Evolutionary conservation across 192 early-diverging fungal species (phyloP).

Genomic region (Gonapodya prolifera): DNA sequence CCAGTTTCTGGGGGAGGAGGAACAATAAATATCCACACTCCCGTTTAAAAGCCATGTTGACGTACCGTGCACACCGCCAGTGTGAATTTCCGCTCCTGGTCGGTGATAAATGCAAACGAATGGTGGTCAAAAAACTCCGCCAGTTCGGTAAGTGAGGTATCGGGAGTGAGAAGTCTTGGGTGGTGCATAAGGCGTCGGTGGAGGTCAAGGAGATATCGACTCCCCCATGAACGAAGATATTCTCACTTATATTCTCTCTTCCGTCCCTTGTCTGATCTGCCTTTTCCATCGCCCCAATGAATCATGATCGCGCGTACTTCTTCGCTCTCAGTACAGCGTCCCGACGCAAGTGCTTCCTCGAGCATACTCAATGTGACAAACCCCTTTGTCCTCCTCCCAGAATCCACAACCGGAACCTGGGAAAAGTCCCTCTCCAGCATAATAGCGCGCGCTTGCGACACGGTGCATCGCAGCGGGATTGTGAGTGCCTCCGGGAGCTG

Average conservation of each 20-base stretch:
- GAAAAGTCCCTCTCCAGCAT: constrained; percentile 77
- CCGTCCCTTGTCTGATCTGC: background rate
- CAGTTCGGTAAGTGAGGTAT: constrained; percentile 62
- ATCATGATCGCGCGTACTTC: background rate
- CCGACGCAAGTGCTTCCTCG: constrained; percentile 24
- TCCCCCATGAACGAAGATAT: background rate
- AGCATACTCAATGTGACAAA: constrained; percentile 49
- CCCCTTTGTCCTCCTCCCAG: constrained; percentile 55
- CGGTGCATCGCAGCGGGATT: constrained; percentile 37
- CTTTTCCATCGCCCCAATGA: background rate
- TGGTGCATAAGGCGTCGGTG: background rate
- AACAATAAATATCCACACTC: too few relatives aligned
- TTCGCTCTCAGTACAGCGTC: background rate
- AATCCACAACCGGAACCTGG: constrained; percentile 65
- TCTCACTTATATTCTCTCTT: background rate
- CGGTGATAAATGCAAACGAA: constrained; percentile 72
- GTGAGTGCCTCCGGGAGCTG: constrained; percentile 69
- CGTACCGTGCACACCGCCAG: constrained; percentile 47
- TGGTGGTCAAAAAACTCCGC: constrained; percentile 73
- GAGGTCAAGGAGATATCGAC: background rate
- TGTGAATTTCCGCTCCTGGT: constrained; percentile 63
- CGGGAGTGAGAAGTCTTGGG: constrained; percentile 50
- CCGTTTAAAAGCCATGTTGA: too few relatives aligned
- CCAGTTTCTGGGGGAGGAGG: too few relatives aligned
- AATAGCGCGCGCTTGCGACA: constrained; percentile 52